A percentile compares a stretch with the other conserved stretches of the same genome.
Evolutionary conservation across 2,329 filamentous ascomycete genomes (phyloP).

Genomic region (Ascochyta fabae): DNA sequence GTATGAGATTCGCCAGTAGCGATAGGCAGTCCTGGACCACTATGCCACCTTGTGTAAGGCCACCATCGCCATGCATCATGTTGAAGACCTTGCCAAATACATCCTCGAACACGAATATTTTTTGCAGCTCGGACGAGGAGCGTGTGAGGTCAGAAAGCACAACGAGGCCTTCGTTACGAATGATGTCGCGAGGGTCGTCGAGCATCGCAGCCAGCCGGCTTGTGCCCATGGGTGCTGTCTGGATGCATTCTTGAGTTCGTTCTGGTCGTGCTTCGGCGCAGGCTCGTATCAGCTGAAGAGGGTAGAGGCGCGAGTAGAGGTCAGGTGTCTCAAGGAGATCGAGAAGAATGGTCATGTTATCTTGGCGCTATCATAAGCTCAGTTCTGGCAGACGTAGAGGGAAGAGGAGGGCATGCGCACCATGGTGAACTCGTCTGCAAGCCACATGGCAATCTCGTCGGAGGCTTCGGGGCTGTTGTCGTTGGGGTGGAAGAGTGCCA

Average conservation of each 20-base stretch:
- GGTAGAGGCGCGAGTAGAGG: conserved; percentile 91
- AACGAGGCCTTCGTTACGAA: conserved; percentile 83
- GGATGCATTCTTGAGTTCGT: conserved; percentile 91
- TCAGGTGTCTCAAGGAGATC: conserved; percentile 86
- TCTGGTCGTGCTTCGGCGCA: conserved; percentile 87
- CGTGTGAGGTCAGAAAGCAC: conserved; percentile 88
- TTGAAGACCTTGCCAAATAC: conserved; percentile 86
- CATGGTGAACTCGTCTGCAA: conserved; percentile 98
- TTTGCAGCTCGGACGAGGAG: conserved; percentile 86
- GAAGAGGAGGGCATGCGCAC: conserved; percentile 51
- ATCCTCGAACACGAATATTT: conserved; percentile 93
- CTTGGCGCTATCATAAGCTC: conserved; percentile 74
- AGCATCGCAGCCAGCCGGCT: conserved; percentile 83
- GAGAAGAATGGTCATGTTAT: conserved; percentile 90
- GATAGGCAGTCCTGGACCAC: conserved; percentile 93
- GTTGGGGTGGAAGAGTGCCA: conserved; percentile 85
- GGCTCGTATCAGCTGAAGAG: conserved; percentile 84
- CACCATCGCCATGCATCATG: conserved; percentile 82
- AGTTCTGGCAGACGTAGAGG: conserved; percentile 47
- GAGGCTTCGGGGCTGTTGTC: conserved; percentile 80
- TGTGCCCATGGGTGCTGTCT: conserved; percentile 86
- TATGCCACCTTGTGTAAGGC: conserved; percentile 80
- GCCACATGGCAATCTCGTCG: conserved; percentile 93
- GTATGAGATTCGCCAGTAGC: conserved; percentile 85
- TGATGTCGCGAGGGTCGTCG: conserved; percentile 83